A percentile compares a stretch with the other conserved stretches of the same genome.
Evolutionary conservation across 116 monocot species (phyloP).

Genomic region (Iris pallida): DNA sequence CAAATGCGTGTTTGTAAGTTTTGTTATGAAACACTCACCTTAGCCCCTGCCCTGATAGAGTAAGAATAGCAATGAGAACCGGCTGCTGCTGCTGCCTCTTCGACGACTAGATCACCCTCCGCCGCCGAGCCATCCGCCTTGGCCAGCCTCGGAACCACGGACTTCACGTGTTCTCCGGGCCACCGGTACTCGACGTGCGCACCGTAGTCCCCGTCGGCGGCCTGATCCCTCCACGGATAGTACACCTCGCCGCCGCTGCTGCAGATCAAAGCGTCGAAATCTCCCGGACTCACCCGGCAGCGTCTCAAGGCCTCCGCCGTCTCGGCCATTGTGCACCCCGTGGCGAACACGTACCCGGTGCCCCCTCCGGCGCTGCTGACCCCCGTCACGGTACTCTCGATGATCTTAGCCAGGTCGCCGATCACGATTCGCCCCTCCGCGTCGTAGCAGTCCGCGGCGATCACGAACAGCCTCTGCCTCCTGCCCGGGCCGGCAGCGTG

Average conservation of each 20-base stretch:
- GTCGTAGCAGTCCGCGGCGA: conserved; percentile 58
- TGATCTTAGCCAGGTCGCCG: conserved; percentile 4
- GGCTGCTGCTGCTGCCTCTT: conserved; percentile 33
- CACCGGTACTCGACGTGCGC: conserved; percentile 52
- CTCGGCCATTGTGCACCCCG: conserved; percentile 38
- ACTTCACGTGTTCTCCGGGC: conserved; percentile 40
- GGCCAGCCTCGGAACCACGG: conserved; percentile 33
- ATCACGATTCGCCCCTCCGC: conserved; percentile 15
- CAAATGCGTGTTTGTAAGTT: no score
- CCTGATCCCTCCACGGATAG: conserved; percentile 55
- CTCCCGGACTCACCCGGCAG: conserved; percentile 13
- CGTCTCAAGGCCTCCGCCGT: conserved; percentile 30
- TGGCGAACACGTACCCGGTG: conserved; percentile 38
- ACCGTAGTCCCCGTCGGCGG: conserved; percentile 39
- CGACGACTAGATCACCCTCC: conserved; percentile 30
- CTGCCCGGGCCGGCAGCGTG: conserved; percentile 8
- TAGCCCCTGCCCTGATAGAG: conserved; percentile 27
- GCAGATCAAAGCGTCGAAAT: conserved; percentile 69
- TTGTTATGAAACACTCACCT: conserved; percentile 17
- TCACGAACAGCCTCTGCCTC: conserved; percentile 42
- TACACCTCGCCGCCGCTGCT: conserved; percentile 59
- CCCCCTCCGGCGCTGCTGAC: conserved; percentile 12
- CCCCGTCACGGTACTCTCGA: conserved; percentile 16
- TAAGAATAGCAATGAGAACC: conserved; percentile 47
- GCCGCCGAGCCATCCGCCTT: conserved; percentile 19